These are phyloP conservation scores for Glycine tomentella DNA, from an alignment of 306 rosid genomes.

Conservation along the genomic window DNA sequence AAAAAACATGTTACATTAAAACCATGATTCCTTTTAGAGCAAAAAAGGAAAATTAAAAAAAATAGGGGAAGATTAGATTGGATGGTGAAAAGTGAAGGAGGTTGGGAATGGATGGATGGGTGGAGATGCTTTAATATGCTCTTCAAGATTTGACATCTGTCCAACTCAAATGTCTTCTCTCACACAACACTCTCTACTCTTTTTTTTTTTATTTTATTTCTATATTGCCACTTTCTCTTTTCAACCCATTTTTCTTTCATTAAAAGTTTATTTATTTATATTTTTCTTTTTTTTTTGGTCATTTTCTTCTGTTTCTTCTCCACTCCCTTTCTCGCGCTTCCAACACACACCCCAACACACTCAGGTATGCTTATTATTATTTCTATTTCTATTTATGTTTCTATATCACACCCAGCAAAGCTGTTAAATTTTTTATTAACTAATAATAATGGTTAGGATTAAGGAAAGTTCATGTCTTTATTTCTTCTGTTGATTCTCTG, in stretches of 20 bases:
- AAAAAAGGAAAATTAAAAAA: neutral
- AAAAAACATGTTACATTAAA: neutral
- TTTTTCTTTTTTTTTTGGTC: neutral
- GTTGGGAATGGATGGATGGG: slow-evolving; percentile 49
- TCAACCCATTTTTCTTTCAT: slow-evolving; percentile 23
- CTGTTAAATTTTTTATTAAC: neutral
- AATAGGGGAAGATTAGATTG: slow-evolving; percentile 48
- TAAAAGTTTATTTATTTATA: neutral
- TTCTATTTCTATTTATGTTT: neutral
- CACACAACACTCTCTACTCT: slow-evolving; percentile 4
- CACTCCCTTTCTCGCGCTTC: slow-evolving; percentile 46
- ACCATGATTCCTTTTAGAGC: neutral
- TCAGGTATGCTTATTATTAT: slow-evolving; percentile 23
- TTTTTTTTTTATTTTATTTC: neutral
- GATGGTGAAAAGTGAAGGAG: slow-evolving; percentile 50
- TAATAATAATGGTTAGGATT: slow-evolving; percentile 33
- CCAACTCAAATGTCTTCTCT: slow-evolving; percentile 40
- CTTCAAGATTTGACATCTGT: slow-evolving; percentile 68
- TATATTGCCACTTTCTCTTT: slow-evolving; percentile 20
- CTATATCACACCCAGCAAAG: slow-evolving; percentile 12
- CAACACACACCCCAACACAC: slow-evolving; percentile 36
- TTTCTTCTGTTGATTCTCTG: slow-evolving; percentile 44
- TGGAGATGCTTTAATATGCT: slow-evolving; percentile 65
- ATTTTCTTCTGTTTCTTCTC: slow-evolving; percentile 33
- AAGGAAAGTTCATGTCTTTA: slow-evolving; percentile 44